Conservation (phyloP, 805 yeast genomes). For the Zygosaccharomyces kombuchaensis region DNA sequence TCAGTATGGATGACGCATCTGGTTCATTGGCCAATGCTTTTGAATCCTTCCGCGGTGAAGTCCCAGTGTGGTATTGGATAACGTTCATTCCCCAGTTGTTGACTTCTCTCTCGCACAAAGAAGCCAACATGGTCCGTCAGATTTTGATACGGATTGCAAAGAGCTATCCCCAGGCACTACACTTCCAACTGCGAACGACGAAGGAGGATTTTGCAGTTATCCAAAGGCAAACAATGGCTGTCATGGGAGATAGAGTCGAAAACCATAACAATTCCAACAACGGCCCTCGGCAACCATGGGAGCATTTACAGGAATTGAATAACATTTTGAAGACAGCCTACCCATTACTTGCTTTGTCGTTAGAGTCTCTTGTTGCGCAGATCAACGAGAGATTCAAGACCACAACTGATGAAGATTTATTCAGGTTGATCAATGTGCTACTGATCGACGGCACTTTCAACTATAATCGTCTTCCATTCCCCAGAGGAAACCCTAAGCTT, state of each 20-base stretch:
- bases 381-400: conserved; percentile 90
- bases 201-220: conserved; percentile 88
- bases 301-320: conserved; percentile 86
- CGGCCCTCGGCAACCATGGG: conserved; percentile 78
- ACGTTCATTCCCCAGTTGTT: conserved; percentile 92
- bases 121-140: conserved; percentile 83
- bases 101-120: conserved; percentile 84
- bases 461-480: conserved; percentile 78
- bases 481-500: conserved; percentile 79
- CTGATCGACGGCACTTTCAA: conserved; percentile 91
- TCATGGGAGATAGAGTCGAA: conserved; percentile 34
- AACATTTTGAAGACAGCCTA: conserved; percentile 94
- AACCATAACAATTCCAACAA: conserved; percentile 12
- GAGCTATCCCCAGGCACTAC: conserved; percentile 95
- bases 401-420: conserved; percentile 93
- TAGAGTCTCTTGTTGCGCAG: conserved; percentile 94
- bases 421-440: conserved; percentile 85
- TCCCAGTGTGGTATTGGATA: conserved; percentile 99
- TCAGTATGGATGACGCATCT: conserved; percentile 80
- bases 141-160: conserved; percentile 90
- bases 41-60: conserved; percentile 89
- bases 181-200: conserved; percentile 91
- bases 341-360: conserved; percentile 84
- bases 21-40: conserved; percentile 83
- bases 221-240: conserved; percentile 67